Evolutionary conservation across 148 eudicot genomes (phyloP), one percentile per base, ranked within the genome.

Genomic region (Rhododendron mucronatum): DNA sequence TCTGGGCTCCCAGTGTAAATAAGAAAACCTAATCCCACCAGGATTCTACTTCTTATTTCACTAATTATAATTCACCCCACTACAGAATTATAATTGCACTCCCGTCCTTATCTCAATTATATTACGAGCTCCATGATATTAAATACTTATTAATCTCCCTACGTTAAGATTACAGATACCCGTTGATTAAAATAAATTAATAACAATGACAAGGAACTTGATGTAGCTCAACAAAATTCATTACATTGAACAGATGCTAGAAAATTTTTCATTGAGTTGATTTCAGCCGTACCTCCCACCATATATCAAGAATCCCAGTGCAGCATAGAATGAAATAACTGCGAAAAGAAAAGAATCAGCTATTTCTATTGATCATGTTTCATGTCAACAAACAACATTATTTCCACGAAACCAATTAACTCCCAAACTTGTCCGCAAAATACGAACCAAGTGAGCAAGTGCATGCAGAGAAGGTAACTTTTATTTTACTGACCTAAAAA

Each of bases 311-410:
- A 94, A 92, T 63, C 95, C 96, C 63, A 90, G 74, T 74, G 95
- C 96, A 33, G 91, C 95, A 88, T 59, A 71, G 15, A 94, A 90
- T 4, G 94, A 94, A 86, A 88, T 77, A 57, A 91, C 95, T 92
- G 90, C 88, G 88, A 53, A 74, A 81, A 89, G 41, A 47, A 41
- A 81, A 76, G 44, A 39, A 51, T 82, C 3, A 44, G 55, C 13
- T 26, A 6, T 55, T 81, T 50, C 35, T 26, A 20, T 47, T 79
- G 30, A 48, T 57, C 79, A 80, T 30, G 35, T 39, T 65, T 48
- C 63, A 84, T 79, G 12, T 14, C 50, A 28, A 77, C 37, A 82
- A 33, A 55, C 81, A 76, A 4, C 44, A 76, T 20, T 3, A 75
- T 75, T 21, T 35, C 21, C 30, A 28, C 28, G 5, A 50, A 39